Percentiles rank a stretch among this genome's conserved stretches.
These are phyloP conservation scores for Zasmidium citrigriseum DNA, from an alignment of 2,329 filamentous ascomycete genomes.

Conservation along the genomic window DNA sequence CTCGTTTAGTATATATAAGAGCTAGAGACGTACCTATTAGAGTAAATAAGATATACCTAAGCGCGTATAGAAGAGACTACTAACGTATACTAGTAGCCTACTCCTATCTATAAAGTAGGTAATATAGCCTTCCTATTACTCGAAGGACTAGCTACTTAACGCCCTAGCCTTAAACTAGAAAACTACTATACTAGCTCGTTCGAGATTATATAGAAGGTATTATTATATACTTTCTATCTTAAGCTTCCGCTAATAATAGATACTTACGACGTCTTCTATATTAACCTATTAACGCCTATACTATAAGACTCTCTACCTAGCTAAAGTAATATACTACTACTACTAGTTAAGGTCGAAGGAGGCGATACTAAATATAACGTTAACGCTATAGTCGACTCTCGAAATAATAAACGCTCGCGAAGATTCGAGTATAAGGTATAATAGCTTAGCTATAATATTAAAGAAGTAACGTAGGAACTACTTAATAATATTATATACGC, in stretches of 20 bases:
- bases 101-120: not conserved
- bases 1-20: not conserved
- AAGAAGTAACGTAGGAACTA: too few species aligned
- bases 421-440: too few species aligned
- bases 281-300: not conserved
- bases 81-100: not conserved
- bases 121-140: not conserved
- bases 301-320: not conserved
- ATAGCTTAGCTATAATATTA: too few species aligned
- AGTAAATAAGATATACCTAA: not conserved
- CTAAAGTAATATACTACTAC: not conserved
- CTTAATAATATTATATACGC: too few species aligned
- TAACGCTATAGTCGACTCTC: too few species aligned
- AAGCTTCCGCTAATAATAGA: not conserved
- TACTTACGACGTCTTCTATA: too few species aligned
- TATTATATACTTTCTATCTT: not conserved
- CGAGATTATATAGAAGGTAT: not conserved
- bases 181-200: not conserved
- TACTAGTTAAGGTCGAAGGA: not conserved
- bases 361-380: too few species aligned
- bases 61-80: not conserved
- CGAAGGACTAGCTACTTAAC: not conserved
- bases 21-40: not conserved
- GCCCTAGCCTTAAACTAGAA: not conserved
- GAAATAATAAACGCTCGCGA: too few species aligned